These are phyloP conservation scores for Torrubiella hemipterigena DNA, from an alignment of 2,329 filamentous ascomycete genomes.

Conservation along the genomic window DNA sequence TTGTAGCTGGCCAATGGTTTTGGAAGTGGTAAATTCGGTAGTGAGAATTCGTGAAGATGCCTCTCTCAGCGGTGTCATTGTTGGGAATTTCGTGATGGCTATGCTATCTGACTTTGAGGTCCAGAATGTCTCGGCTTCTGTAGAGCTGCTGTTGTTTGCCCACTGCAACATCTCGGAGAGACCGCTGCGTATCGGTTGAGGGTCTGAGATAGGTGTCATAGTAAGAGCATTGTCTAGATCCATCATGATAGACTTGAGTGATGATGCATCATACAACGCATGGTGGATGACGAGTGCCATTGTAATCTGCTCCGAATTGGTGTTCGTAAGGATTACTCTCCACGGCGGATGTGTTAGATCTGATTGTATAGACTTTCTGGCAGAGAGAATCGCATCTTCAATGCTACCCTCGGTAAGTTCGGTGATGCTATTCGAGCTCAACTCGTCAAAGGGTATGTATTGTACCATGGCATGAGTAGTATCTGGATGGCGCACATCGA, in stretches of 20 bases:
- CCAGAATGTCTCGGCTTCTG: slow-evolving; percentile 50
- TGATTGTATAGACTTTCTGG: slow-evolving; percentile 25
- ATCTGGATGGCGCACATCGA: slow-evolving; percentile 44
- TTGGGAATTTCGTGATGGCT: slow-evolving; percentile 61
- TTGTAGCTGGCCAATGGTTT: slow-evolving; percentile 36
- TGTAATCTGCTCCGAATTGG: slow-evolving; percentile 2
- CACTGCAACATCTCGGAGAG: slow-evolving; percentile 30
- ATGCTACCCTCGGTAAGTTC: no score
- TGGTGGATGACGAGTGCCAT: slow-evolving; percentile 55
- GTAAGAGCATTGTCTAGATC: slow-evolving; percentile 33
- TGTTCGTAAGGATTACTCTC: slow-evolving; percentile 39
- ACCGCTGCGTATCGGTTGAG: slow-evolving; percentile 17
- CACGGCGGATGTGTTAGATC: slow-evolving; percentile 48
- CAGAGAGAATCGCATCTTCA: no score
- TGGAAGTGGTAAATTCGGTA: slow-evolving; percentile 21
- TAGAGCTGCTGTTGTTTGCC: slow-evolving; percentile 12
- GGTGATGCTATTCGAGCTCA: no score
- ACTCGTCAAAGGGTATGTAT: no score
- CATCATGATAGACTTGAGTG: slow-evolving; percentile 51
- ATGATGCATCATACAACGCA: slow-evolving; percentile 74
- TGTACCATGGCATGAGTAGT: slow-evolving; percentile 61
- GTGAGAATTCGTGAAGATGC: slow-evolving; percentile 18
- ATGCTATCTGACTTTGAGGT: slow-evolving; percentile 34
- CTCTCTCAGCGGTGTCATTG: slow-evolving; percentile 52
- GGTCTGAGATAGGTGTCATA: slow-evolving; percentile 1